These are phyloP conservation scores for Leavenworthia alabamica DNA, from an alignment of 345 rosid genomes.

Conservation along the genomic window DNA sequence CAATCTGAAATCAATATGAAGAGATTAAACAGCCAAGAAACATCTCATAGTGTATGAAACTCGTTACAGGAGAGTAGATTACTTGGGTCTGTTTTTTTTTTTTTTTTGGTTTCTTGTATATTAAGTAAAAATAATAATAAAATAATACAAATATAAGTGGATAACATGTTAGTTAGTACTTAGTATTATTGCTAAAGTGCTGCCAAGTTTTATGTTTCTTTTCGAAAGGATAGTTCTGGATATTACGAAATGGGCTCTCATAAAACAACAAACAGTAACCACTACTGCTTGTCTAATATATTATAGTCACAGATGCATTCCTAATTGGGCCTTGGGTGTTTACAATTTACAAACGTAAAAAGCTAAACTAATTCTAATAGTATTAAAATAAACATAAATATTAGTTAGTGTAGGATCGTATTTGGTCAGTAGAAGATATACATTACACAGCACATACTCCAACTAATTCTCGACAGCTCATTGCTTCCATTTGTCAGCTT, in stretches of 20 bases:
- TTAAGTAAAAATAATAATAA: too few relatives aligned
- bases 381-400: neutral
- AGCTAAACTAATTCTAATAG: neutral
- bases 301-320: neutral
- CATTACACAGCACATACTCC: slow-evolving; percentile 15
- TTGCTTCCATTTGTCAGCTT: slow-evolving; percentile 29
- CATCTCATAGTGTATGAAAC: neutral
- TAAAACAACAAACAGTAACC: neutral
- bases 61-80: neutral
- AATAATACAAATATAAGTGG: too few relatives aligned
- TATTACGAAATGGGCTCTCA: neutral
- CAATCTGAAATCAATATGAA: neutral
- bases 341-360: neutral
- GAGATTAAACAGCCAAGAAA: neutral
- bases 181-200: too few relatives aligned
- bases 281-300: neutral
- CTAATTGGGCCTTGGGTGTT: neutral
- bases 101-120: neutral
- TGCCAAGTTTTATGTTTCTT: neutral
- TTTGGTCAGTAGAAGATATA: slow-evolving; percentile 9
- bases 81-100: neutral
- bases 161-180: too few relatives aligned
- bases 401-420: slow-evolving; percentile 5
- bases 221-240: neutral
- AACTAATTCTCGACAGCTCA: slow-evolving; percentile 27